Evolutionary conservation across 2,329 filamentous ascomycete species (phyloP), one percentile per base, ranked within the genome.

Genomic region (Diplocarpon mali): DNA sequence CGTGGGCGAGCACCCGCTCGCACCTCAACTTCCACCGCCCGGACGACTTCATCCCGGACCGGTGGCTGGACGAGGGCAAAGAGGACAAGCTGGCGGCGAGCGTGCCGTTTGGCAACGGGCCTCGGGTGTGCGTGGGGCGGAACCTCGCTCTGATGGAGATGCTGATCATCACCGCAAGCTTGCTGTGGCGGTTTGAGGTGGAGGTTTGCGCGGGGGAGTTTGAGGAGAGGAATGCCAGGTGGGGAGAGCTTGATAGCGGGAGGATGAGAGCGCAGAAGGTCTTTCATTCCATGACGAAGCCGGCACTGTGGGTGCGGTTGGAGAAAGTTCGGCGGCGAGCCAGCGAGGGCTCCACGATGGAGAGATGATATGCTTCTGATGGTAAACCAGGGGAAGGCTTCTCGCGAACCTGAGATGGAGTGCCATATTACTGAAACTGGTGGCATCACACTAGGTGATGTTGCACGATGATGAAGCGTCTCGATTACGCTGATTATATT

Each of bases 61-160:
- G 42, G 2, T 44, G 42, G 42, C 24, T 31, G 4, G 35, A 35
- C 24, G 35, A 32, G 8, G 30, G 12, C 29, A 24, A 32, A 15
- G 15, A 30, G 11, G 44, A 49, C 20, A 6, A 42, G 2, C 13
- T 13, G 27, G 38, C 13, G 10, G 38, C 38, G 7, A 14, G 24
- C 11, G 24, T 34, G 13, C 47, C 47, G 2, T 52, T 52, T 20
- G 32, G 38, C 6, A 31, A 31, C 2, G 48, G 50, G 5, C 50
- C 48, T 4, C 38, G 48, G 7, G 37, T 32, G 6, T 52, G 50
- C 13, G 45, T 52, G 16, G 48, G 50, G 16, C 24, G 36, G 3
- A 47, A 46, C 12, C 24, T 52, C 12, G 47, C 50, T 8, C 50
- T 41, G 31, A 40, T 50, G 40, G 50, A 52, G 40, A 44, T 46